Conservation (phyloP, 192 early-diverging fungal genomes). For the Podila verticillata region DNA sequence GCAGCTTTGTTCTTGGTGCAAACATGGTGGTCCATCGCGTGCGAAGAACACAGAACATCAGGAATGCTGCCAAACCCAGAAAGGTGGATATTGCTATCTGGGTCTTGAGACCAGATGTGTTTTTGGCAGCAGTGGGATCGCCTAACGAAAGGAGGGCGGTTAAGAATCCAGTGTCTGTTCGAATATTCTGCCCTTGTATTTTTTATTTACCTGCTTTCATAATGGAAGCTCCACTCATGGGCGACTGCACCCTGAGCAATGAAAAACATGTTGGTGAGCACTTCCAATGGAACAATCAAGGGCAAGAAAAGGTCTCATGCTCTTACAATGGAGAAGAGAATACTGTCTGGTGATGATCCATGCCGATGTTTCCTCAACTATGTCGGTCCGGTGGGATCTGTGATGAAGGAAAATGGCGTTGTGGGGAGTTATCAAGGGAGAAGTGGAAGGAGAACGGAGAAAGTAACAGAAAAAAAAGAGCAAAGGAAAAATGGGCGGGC, state of each 20-base stretch:
- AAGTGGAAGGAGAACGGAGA: not conserved
- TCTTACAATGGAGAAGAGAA: slow-evolving; percentile 9
- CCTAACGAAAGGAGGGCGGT: not conserved
- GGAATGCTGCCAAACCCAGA: slow-evolving; percentile 29
- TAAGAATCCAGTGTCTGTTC: not conserved
- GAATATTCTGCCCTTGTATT: not conserved
- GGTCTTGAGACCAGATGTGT: slow-evolving; percentile 33
- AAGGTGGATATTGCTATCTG: slow-evolving; percentile 36
- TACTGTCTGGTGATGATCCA: slow-evolving; percentile 18
- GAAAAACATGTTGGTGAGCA: not conserved
- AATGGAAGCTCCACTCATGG: not conserved
- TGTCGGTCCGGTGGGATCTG: not conserved
- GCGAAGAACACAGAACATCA: slow-evolving; percentile 50
- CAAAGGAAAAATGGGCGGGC: not conserved
- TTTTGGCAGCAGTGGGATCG: slow-evolving; percentile 10
- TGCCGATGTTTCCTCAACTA: not conserved
- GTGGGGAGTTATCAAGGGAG: not conserved
- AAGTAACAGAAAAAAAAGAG: not conserved
- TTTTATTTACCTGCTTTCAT: slow-evolving; percentile 1
- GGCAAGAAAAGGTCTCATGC: too few relatives aligned
- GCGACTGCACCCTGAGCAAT: not conserved
- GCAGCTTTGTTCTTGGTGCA: slow-evolving; percentile 53
- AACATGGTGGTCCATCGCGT: slow-evolving; percentile 51
- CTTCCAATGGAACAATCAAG: too few relatives aligned
- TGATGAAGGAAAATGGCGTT: not conserved